Evolutionary conservation across 306 rosid species (phyloP).

Genomic region (Castanea sativa): DNA sequence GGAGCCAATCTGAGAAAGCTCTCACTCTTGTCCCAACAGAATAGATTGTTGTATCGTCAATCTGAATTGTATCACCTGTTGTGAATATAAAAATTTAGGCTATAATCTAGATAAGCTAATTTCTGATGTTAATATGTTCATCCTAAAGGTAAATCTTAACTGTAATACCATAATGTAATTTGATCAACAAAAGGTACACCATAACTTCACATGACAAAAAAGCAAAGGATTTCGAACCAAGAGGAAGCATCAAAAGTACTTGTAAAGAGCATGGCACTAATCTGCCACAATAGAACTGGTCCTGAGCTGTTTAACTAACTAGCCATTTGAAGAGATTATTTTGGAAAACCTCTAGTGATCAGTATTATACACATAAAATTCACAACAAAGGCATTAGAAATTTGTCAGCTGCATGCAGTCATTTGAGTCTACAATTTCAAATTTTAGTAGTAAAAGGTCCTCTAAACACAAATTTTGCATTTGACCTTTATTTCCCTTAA

Average conservation of each 20-base stretch:
- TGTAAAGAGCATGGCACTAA: no score
- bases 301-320: no score
- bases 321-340: no score
- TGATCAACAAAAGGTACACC: neutral
- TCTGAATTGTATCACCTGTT: slow-evolving; percentile 38
- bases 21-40: slow-evolving; percentile 50
- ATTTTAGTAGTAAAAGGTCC: neutral
- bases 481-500: neutral
- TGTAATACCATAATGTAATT: neutral
- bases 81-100: slow-evolving; percentile 15
- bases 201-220: neutral
- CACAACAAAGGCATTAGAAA: no score
- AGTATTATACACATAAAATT: no score
- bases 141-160: neutral
- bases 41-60: slow-evolving; percentile 35
- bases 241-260: neutral
- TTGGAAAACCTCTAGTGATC: no score
- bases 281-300: no score
- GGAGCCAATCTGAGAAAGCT: slow-evolving; percentile 65
- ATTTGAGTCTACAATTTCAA: neutral
- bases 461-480: neutral
- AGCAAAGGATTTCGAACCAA: neutral
- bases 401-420: no score
- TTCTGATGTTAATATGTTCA: neutral
- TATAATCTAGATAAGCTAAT: neutral